Evolutionary conservation across 2,329 filamentous ascomycete genomes (phyloP), one percentile per base, ranked within the genome.

Genomic region (Stemphylium beticola): DNA sequence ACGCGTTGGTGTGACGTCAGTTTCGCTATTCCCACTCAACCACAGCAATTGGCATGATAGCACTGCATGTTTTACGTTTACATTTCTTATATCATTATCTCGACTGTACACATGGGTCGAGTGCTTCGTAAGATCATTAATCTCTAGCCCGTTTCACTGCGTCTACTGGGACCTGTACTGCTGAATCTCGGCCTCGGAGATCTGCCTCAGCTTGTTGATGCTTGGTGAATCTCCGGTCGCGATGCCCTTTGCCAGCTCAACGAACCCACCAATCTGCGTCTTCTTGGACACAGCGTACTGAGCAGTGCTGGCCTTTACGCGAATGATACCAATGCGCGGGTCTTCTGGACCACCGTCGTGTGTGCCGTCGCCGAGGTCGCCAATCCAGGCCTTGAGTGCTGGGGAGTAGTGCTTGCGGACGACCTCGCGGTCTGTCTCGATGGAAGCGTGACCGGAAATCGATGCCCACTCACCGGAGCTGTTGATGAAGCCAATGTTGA

Each of bases 281-380:
- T 85, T 87, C 55, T 81, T 79, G 50, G 71, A 80, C 34, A 91
- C 74, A 4, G 88, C 84, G 69, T 95, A 95, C 4, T 90, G 91
- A 1, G 86, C 87, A 1, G 89, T 89, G 63, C 83, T 82, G 14
- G 87, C 83, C 79, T 87, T 87, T 58, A 96, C 87, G 52, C 86
- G 87, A 66, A 96, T 96, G 60, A 96, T 77, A 34, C 86, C 90
- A 62, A 96, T 91, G 18, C 92, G 83, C 11, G 92, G 92, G 68
- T 96, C 92, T 1, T 91, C 85, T 57, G 88, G 87, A 1, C 89
- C 87, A 22, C 92, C 92, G 62, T 96, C 90, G 71, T 96, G 92
- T 53, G 82, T 86, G 41, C 91, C 92, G 61, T 96, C 92, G 34
- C 73, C 73, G 2, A 96, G 82, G 61, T 96, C 92, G 5, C 92